Conservation (phyloP, 129 eudicot genomes). For the Tagetes patula region DNA sequence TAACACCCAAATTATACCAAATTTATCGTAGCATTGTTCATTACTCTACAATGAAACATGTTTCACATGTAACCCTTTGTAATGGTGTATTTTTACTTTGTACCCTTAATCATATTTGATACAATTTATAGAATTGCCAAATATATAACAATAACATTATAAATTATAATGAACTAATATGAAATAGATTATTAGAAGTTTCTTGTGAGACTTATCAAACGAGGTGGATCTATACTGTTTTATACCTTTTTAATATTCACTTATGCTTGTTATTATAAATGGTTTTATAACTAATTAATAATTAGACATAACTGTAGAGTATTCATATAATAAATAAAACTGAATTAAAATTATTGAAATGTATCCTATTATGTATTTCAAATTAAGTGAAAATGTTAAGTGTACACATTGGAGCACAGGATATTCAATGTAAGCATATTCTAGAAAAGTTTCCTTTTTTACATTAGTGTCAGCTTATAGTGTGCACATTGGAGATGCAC, state of each 20-base stretch:
- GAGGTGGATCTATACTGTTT: background rate
- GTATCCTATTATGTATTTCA: no score
- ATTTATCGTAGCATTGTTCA: background rate
- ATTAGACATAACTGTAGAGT: background rate
- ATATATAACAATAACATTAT: no score
- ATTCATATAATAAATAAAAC: background rate
- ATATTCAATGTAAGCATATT: background rate
- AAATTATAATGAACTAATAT: no score
- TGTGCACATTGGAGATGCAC: background rate
- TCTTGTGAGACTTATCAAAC: no score
- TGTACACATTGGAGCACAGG: background rate
- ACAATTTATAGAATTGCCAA: background rate
- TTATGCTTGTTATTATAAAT: background rate
- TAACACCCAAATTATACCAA: no score
- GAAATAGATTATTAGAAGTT: no score
- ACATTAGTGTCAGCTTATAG: background rate
- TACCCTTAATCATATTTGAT: background rate
- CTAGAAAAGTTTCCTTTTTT: background rate
- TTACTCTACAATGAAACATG: background rate
- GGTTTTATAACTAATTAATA: background rate
- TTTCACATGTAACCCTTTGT: background rate
- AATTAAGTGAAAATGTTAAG: background rate
- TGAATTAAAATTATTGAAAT: background rate
- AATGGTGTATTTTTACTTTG: background rate
- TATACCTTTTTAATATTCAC: background rate